phyloP scores from a whole-genome alignment of 1,139 yeast species.

The Kodamaea sp. region DNA sequence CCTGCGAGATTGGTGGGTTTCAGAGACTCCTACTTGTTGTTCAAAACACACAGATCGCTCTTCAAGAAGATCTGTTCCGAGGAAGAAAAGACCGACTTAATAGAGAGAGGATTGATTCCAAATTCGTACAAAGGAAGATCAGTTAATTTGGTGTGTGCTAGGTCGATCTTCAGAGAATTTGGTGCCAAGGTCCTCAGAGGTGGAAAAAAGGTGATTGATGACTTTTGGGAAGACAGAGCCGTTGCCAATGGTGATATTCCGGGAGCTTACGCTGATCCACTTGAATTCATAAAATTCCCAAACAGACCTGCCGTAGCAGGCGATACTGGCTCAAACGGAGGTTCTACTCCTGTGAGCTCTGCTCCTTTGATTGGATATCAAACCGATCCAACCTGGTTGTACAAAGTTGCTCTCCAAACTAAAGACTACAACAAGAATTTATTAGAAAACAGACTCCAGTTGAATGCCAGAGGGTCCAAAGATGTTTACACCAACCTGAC shows the following conservation, averaged over 20 bases:
- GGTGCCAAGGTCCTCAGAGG: conserved; percentile 83
- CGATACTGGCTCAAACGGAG: conserved; percentile 15
- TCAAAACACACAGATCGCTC: conserved; percentile 77
- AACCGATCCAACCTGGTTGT: conserved; percentile 82
- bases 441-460: conserved; percentile 57
- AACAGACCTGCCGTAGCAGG: conserved; percentile 13
- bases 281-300: conserved; percentile 39
- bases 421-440: conserved; percentile 67
- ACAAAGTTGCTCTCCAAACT: conserved; percentile 78
- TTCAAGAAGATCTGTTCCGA: conserved; percentile 75
- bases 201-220: conserved; percentile 83
- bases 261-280: conserved; percentile 81
- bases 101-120: conserved; percentile 80
- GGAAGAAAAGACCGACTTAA: conserved; percentile 80
- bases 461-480: conserved; percentile 58
- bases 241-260: conserved; percentile 70
- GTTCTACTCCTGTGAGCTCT: conserved; percentile 38
- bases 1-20: conserved; percentile 95
- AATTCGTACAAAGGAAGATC: conserved; percentile 89
- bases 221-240: conserved; percentile 81
- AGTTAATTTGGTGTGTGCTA: conserved; percentile 87
- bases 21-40: conserved; percentile 86
- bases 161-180: conserved; percentile 86
- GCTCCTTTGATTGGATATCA: conserved; percentile 46
- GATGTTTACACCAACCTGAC: conserved; percentile 83